Evolutionary conservation across 306 rosid species (phyloP), one percentile per base, ranked within the genome.

Genomic region (Notholithocarpus densiflorus): DNA sequence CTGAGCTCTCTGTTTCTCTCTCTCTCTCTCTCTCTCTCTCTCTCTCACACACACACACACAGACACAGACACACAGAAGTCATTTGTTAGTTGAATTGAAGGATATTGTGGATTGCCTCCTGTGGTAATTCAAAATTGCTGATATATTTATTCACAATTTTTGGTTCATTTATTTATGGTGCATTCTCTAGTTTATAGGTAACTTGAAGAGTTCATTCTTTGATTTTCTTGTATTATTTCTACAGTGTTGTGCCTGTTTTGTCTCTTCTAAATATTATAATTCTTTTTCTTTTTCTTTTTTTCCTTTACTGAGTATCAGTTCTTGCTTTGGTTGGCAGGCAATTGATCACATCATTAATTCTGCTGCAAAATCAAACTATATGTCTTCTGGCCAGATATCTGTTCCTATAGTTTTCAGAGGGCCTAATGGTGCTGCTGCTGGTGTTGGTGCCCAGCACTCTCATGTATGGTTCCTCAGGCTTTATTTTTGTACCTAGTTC

Each of bases 371-470:
- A 81, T 89, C 99, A 65, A 91, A 93, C 77, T 96, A 93, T 84
- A 96, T 96, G 99, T 96, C 99, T 71, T 89, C 97, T 64, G 98
- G 99, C 71, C 95, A 93, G 89, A 91, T 96, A 74, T 71, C 86
- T 71, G 99, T 96, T 51, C 98, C 99, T 54, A 93, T 96, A 72
- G 99, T 96, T 75, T 96, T 96, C 77, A 91, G 99, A 88, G 99
- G 99, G 75, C 99, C 99, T 76, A 96, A 93, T 61, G 99, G 99
- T 79, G 99, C 99, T 75, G 99, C 99, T 78, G 92, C 99, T 75
- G 99, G 99, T 61, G 99, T 96, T 83, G 99, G 98, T 83, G 99
- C 99, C 54, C 99, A 96, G 86, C 99, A 96, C 85, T 96, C 99
- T 88, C 99, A 93, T 12, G 98, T 95, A 91, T 56, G 88, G 77